phyloP scores from a whole-genome alignment of 2,329 filamentous ascomycete genomes.

The Xylaria sp. region DNA sequence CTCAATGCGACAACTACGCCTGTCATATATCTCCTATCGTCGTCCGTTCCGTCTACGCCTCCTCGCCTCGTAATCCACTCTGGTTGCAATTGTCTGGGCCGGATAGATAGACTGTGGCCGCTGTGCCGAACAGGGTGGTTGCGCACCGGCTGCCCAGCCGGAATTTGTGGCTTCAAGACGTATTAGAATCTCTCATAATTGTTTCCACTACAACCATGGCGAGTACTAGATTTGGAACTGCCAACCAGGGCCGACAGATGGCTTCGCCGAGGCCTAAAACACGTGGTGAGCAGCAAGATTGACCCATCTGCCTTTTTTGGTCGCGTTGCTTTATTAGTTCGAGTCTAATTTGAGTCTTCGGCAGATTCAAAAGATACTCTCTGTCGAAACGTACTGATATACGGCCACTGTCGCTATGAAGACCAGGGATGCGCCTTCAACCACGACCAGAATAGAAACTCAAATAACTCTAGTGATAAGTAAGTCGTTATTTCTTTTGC shows the following conservation, averaged over 20 bases:
- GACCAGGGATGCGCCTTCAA: conserved; percentile 92
- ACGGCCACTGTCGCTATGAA: conserved; percentile 91
- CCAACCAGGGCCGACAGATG: conserved; percentile 50
- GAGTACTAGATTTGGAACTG: conserved; percentile 48
- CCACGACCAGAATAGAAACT: conserved; percentile 77
- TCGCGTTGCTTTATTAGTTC: background rate
- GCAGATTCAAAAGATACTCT: conserved; percentile 87
- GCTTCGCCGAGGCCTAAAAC: conserved; percentile 52
- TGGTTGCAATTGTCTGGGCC: conserved; percentile 22
- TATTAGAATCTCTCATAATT: conserved; percentile 28
- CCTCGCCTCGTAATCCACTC: conserved; percentile 20
- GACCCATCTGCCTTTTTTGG: background rate
- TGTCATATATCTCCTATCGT: conserved; percentile 18
- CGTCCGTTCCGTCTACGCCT: conserved; percentile 22
- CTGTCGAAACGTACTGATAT: conserved; percentile 92
- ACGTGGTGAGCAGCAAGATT: conserved; percentile 46
- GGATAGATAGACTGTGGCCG: conserved; percentile 30
- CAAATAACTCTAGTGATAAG: conserved; percentile 49
- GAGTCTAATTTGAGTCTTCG: conserved; percentile 35
- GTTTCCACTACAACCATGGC: conserved; percentile 42
- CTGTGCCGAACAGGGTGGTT: conserved; percentile 43
- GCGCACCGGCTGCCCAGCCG: conserved; percentile 36
- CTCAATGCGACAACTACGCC: conserved; percentile 32
- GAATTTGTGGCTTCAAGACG: conserved; percentile 38
- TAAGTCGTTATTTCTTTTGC: conserved; percentile 42